Percentiles rank a stretch among this genome's conserved stretches.
Evolutionary conservation across 768 basidiomycete species (phyloP).

Genomic region (Xerocomellus amylosporus): DNA sequence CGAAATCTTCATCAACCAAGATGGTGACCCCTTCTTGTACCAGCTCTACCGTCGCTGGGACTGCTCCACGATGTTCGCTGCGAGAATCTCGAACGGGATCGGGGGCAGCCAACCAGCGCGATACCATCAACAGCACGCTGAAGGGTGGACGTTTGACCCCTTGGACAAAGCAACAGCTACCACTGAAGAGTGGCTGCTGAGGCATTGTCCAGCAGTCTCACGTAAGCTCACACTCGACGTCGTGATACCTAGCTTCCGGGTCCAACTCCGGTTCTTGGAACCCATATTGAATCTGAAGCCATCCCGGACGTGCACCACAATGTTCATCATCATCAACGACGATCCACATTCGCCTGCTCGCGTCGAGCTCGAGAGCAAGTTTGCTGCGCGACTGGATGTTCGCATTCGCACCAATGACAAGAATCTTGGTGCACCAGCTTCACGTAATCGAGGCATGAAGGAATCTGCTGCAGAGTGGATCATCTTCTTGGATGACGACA

Average conservation of each 20-base stretch:
- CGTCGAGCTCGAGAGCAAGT: conserved; percentile 38
- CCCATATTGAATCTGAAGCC: conserved; percentile 43
- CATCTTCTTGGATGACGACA: conserved; percentile 61
- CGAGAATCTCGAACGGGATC: conserved; percentile 42
- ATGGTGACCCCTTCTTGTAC: conserved; percentile 56
- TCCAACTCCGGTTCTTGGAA: conserved; percentile 43
- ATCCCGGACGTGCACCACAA: conserved; percentile 42
- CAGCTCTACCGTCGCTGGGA: conserved; percentile 60
- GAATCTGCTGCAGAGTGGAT: conserved; percentile 59
- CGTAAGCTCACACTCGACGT: conserved; percentile 52
- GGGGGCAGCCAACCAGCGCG: conserved; percentile 47
- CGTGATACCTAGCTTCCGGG: conserved; percentile 55
- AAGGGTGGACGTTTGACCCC: conserved; percentile 48
- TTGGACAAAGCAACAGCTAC: conserved; percentile 41
- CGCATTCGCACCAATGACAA: conserved; percentile 49
- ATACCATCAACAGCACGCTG: conserved; percentile 44
- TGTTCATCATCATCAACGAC: conserved; percentile 61
- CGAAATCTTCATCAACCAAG: conserved; percentile 53
- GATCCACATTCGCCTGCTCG: conserved; percentile 45
- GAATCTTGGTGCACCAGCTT: conserved; percentile 52
- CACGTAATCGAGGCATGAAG: conserved; percentile 52
- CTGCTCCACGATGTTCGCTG: conserved; percentile 44
- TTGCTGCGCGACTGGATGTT: conserved; percentile 45
- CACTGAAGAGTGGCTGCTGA: conserved; percentile 38
- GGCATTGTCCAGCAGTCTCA: conserved; percentile 16